These are phyloP conservation scores for Hanseniaspora vineae DNA, from an alignment of 805 yeast genomes.

Conservation along the genomic window DNA sequence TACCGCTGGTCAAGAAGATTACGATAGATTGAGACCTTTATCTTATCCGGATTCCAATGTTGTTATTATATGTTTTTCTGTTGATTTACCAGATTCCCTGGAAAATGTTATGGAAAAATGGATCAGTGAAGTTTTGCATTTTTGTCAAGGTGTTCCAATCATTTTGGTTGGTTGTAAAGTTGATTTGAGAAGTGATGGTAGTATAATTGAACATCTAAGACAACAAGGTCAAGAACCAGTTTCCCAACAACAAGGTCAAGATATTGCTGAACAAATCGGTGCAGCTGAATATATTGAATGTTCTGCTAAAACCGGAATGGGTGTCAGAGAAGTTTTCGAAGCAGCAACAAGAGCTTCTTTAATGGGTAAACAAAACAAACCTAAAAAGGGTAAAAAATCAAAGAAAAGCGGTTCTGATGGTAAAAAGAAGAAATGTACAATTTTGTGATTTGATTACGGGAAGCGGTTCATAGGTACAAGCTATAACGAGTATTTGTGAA, in stretches of 20 bases:
- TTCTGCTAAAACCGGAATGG: constrained; percentile 82
- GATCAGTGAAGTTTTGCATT: constrained; percentile 87
- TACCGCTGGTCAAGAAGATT: constrained; percentile 98
- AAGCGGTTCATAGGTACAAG: too few relatives aligned
- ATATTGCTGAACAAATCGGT: constrained; percentile 62
- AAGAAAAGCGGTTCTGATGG: constrained; percentile 5
- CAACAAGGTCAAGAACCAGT: constrained; percentile 22
- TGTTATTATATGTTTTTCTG: constrained; percentile 79
- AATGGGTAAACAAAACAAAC: constrained; percentile 33
- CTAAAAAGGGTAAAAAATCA: constrained; percentile 16
- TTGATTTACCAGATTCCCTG: constrained; percentile 83
- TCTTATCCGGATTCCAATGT: constrained; percentile 90
- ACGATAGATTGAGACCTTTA: constrained; percentile 82
- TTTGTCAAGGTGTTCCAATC: constrained; percentile 90
- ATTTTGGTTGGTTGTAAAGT: constrained; percentile 85
- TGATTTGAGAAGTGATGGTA: constrained; percentile 75
- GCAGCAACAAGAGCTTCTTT: constrained; percentile 78
- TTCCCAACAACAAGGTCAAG: constrained; percentile 38
- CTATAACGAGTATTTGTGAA: too few relatives aligned
- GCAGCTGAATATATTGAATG: constrained; percentile 76
- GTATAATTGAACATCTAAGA: constrained; percentile 61
- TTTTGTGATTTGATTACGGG: constrained; percentile 7
- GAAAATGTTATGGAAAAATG: constrained; percentile 93
- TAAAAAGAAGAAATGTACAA: constrained; percentile 15
- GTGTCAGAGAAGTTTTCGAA: constrained; percentile 86